Evolutionary conservation across 1,284 basidiomycete genomes (phyloP), one percentile per base, ranked within the genome.

Genomic region (Bondarzewia mesenterica): DNA sequence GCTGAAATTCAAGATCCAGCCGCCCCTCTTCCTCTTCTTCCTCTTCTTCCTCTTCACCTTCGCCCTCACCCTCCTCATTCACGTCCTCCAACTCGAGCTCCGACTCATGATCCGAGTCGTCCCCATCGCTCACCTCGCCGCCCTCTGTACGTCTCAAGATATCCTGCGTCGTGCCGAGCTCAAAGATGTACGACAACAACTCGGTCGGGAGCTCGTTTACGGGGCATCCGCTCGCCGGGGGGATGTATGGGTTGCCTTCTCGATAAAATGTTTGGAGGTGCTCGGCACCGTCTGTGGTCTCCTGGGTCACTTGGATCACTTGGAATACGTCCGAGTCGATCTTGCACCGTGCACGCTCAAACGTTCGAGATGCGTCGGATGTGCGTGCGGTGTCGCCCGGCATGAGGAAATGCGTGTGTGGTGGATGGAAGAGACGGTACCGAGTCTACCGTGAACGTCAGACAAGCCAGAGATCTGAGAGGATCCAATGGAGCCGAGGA

Each of bases 141-240:
- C 54, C 49, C 27, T 53, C 57, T 21, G 7, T 25, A 15, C 26
- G 23, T 15, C n/a, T 29, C 23, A 21, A 8, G 16, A 21, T n/a
- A 3, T 64, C 60, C 7, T 64, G 60, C 21, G 68, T 64, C 45
- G 66, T 65, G 10, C 80, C 80, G 15, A 77, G 56, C 18, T 65
- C 58, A 58, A 83, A 84, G 39, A 84, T 78, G 51, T 78, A 67
- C 0, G 72, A 70, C 20, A 83, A 69, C 5, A 83, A 63, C 57
- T 83, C 80, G 16, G 73, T 68, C 4, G 80, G 80, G 5, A 82
- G 69, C 22, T 68, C 63, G 52, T 81, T 76, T 46, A 82, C 68
- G 4, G 75, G 72, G 48, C 75, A 80, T 10, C 38, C 71, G 35
- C 63, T 52, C 7, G 47, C 57, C 0, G 75, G 78, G 3, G 78